phyloP scores from a whole-genome alignment of 179 eudicot genomes.

The Amaranthus tricolor region DNA sequence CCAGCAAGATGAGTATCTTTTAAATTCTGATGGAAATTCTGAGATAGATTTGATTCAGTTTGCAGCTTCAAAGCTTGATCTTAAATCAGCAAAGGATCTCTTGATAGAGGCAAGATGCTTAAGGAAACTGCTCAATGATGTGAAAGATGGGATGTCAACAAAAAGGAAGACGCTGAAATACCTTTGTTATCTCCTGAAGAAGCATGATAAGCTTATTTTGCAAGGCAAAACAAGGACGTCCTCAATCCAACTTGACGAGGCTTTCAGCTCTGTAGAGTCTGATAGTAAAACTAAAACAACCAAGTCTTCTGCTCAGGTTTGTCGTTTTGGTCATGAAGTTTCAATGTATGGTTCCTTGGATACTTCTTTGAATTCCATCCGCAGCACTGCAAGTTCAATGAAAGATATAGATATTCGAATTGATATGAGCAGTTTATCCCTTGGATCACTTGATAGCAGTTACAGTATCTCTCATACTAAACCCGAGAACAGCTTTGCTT shows the following conservation, averaged over 20 bases:
- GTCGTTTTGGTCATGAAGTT: conserved; percentile 22
- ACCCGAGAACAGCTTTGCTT: conserved; percentile 23
- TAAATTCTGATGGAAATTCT: conserved; percentile 37
- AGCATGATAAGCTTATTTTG: conserved; percentile 42
- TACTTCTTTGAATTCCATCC: conserved; percentile 51
- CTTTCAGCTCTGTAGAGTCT: conserved; percentile 21
- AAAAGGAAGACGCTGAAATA: conserved; percentile 48
- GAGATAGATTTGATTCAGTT: conserved; percentile 49
- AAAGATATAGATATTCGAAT: conserved; percentile 47
- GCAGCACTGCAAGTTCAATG: conserved; percentile 60
- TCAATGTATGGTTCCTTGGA: conserved; percentile 36
- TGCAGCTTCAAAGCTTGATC: conserved; percentile 53
- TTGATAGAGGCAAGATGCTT: conserved; percentile 71
- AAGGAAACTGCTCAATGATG: conserved; percentile 48
- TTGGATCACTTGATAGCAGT: conserved; percentile 51
- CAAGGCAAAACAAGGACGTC: conserved; percentile 31
- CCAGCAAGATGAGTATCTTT: conserved; percentile 38
- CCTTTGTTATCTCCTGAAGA: conserved; percentile 48
- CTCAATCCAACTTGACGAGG: conserved; percentile 19
- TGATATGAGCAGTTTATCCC: conserved; percentile 59
- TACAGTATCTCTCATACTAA: conserved; percentile 25
- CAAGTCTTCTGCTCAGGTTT: conserved; percentile 20
- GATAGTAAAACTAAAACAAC: conserved; percentile 16
- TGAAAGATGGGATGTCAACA: conserved; percentile 35
- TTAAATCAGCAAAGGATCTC: conserved; percentile 59